Evolutionary conservation across 306 rosid genomes (phyloP), one percentile per base, ranked within the genome.

Genomic region (Cyamopsis tetragonoloba): DNA sequence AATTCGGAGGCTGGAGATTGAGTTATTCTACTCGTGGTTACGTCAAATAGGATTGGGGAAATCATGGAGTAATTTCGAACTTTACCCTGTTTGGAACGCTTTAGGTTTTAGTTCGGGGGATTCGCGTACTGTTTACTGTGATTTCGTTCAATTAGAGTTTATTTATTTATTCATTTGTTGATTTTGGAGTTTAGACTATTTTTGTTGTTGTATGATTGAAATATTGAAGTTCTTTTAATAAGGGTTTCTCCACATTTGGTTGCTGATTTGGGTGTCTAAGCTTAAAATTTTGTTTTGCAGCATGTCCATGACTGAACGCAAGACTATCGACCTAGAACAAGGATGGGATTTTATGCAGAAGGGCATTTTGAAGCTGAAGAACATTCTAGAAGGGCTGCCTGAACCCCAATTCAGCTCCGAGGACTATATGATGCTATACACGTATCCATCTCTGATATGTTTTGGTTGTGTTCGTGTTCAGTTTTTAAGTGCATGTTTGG

Each of bases 281-380:
- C 31, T 75, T 28, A 49, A 27, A 42, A 5, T 65, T 39, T 50
- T 59, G 51, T 61, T 66, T 41, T 12, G 54, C 4, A 34, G 27
- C 24, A 64, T 77, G 81, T 57, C 82, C 5, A 68, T 77, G 82
- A 77, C 71, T 50, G 86, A 83, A 53, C 86, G 86, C 34, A 83
- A 76, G 78, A 75, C 79, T 23, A 83, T 78, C 8, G 84, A 83
- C 42, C 66, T 86, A 20, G 91, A 86, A 5, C 82, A 83, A 78
- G 86, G 88, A 72, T 86, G 91, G 91, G 88, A 78, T 35, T 78
- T 80, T 20, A 86, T 83, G 84, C 83, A 70, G 51, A 79, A 83
- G 79, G 91, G 86, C 3, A 86, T 86, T 22, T 30, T 17, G 27
- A 86, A 86, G 71, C 78, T 86, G 68, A 83, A 81, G 81, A 86